Evolutionary conservation across 169 alveolate genomes (phyloP), one percentile per base, ranked within the genome.

Genomic region (Cryptosporidium parvum): DNA sequence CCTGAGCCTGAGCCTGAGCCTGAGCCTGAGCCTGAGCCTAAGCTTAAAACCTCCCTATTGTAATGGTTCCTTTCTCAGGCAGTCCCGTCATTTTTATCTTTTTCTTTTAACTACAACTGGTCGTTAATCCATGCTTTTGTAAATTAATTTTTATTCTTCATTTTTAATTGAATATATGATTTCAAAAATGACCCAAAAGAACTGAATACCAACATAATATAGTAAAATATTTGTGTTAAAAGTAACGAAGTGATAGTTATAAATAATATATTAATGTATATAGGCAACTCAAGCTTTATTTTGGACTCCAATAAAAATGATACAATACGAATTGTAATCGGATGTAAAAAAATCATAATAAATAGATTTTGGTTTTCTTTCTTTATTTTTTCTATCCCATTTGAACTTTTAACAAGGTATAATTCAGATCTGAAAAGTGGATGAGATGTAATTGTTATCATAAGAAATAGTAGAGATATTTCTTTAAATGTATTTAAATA

Each of bases 341-440:
- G 51, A 37, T 35, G 72, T 37, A 65, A 8, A 14, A 65, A 37
- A 33, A 65, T 5, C 53, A 37, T 21, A 31, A 33, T 14, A 33
- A 31, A 37, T 2, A 65, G 53, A 33, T 35, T 65, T n/a, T 37
- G 72, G 9, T 65, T 65, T 9, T 65, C 72, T 7, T 29, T 65
- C 23, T 65, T 26, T 14, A 65, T 65, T 37, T 26, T 18, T n/a
- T n/a, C 12, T 10, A 31, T 33, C 12, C 72, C 72, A 31, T 65
- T 18, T 31, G 72, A 33, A 8, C 12, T 65, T 12, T 65, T 52
- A n/a, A 65, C 51, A 33, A 33, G 14, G 33, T 8, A 33, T 35
- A 65, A 10, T 65, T 65, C 72, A 8, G 72, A 65, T 31, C 51
- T 31, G n/a, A 65, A 59, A 5, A 59, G 4, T 3, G 72, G 72